Evolutionary conservation across 2,329 filamentous ascomycete species (phyloP).

Genomic region (Penicillium italicum): DNA sequence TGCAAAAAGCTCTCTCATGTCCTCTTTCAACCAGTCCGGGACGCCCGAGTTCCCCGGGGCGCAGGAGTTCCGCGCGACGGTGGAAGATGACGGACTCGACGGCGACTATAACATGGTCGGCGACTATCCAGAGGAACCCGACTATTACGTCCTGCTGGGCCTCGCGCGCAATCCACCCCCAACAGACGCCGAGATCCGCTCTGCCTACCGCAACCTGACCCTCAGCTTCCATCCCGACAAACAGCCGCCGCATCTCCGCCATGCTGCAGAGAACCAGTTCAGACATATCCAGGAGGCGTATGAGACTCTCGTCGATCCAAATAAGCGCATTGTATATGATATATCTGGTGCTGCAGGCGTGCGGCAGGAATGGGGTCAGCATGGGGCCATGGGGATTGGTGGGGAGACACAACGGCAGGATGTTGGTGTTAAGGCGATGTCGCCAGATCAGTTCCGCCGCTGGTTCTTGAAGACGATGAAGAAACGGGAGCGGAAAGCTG

Average conservation of each 20-base stretch:
- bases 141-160: constrained; percentile 44
- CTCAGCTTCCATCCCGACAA: constrained; percentile 48
- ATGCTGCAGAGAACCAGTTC: constrained; percentile 40
- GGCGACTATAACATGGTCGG: constrained; percentile 27
- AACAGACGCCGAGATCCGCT: constrained; percentile 41
- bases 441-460: constrained; percentile 38
- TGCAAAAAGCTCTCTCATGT: constrained; percentile 8
- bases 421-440: constrained; percentile 39
- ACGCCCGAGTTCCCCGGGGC: constrained; percentile 14
- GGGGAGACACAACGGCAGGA: constrained; percentile 31
- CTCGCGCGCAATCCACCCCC: constrained; percentile 40
- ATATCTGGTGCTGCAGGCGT: constrained; percentile 42
- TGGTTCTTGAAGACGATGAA: constrained; percentile 44
- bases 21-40: constrained; percentile 9
- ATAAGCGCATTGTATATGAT: constrained; percentile 45
- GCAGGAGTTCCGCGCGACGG: constrained; percentile 11
- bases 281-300: constrained; percentile 41
- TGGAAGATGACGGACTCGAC: constrained; percentile 24
- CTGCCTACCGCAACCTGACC: constrained; percentile 43
- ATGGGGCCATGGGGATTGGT: constrained; percentile 32
- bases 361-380: constrained; percentile 35
- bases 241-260: constrained; percentile 39
- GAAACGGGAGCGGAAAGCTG: constrained; percentile 34
- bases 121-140: constrained; percentile 33
- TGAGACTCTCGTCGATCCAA: constrained; percentile 40